A percentile compares a stretch with the other conserved stretches of the same genome.
These are phyloP conservation scores for Huntiella moniliformis DNA, from an alignment of 2,329 filamentous ascomycete species.

Conservation along the genomic window DNA sequence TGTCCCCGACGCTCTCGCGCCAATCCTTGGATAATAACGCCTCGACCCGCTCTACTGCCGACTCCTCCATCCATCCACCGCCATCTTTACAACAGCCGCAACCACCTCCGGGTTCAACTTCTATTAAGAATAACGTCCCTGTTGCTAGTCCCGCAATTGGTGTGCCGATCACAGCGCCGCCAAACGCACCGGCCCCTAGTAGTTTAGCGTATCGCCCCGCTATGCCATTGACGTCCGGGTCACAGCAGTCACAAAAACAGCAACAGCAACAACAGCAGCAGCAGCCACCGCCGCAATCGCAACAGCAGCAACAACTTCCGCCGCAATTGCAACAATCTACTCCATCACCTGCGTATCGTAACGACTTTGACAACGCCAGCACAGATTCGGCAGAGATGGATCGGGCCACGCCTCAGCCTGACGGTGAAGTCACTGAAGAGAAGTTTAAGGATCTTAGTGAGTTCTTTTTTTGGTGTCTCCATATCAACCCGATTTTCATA, in stretches of 20 bases:
- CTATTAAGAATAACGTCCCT: background rate
- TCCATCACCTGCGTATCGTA: constrained; percentile 6
- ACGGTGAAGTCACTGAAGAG: constrained; percentile 31
- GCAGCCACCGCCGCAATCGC: background rate
- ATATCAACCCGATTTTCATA: constrained; percentile 11
- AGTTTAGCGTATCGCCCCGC: constrained; percentile 21
- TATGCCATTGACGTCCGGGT: constrained; percentile 15
- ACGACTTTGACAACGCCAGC: constrained; percentile 22
- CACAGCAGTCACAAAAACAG: constrained; percentile 2
- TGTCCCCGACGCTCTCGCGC: constrained; percentile 18
- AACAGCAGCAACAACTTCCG: background rate
- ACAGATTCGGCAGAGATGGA: constrained; percentile 28
- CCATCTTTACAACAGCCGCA: constrained; percentile 2
- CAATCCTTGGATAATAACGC: background rate
- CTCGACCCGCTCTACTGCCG: constrained; percentile 13
- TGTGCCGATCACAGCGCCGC: constrained; percentile 15
- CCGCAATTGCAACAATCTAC: background rate
- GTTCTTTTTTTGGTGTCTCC: constrained; percentile 15
- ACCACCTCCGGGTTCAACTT: background rate
- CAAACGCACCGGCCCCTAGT: constrained; percentile 16
- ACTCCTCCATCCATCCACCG: constrained; percentile 19
- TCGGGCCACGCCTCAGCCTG: constrained; percentile 37
- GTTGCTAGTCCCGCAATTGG: background rate
- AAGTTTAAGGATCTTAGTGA: constrained; percentile 38
- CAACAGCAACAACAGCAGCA: constrained; percentile 15